A percentile compares a stretch with the other conserved stretches of the same genome.
phyloP scores from a whole-genome alignment of 192 early-diverging fungal genomes.

The Coemansia sp. region DNA sequence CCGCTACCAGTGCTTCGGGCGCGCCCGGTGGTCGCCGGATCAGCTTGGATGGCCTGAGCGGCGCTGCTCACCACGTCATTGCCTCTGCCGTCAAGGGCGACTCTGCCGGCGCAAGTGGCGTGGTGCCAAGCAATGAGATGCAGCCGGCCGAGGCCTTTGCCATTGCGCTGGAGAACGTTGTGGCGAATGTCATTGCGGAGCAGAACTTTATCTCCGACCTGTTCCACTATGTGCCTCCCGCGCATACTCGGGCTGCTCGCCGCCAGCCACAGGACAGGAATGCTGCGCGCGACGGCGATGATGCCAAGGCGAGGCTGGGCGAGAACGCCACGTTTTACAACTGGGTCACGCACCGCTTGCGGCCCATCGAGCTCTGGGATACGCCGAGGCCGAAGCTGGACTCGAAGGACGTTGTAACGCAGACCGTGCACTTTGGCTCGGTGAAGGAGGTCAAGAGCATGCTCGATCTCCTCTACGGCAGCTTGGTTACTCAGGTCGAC shows the following conservation, averaged over 20 bases:
- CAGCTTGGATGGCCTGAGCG: constrained; percentile 44
- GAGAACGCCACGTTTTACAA: constrained; percentile 48
- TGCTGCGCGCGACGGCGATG: constrained; percentile 2
- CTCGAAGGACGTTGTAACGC: constrained; percentile 38
- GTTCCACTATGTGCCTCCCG: constrained; percentile 65
- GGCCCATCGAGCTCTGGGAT: constrained; percentile 39
- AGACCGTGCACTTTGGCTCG: constrained; percentile 45
- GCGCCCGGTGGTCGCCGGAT: constrained; percentile 20
- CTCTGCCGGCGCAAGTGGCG: not conserved
- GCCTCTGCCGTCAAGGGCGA: constrained; percentile 30
- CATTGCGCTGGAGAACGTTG: constrained; percentile 51
- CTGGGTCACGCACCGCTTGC: constrained; percentile 46
- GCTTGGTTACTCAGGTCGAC: constrained; percentile 69
- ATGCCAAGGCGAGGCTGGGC: constrained; percentile 10
- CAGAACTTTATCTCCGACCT: constrained; percentile 91
- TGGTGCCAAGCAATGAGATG: constrained; percentile 19
- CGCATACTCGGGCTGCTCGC: constrained; percentile 33
- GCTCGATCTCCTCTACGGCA: constrained; percentile 77
- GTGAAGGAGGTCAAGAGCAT: constrained; percentile 65
- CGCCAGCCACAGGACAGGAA: not conserved
- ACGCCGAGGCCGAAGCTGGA: constrained; percentile 40
- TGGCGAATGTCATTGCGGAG: constrained; percentile 72
- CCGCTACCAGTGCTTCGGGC: constrained; percentile 5
- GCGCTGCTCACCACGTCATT: constrained; percentile 38
- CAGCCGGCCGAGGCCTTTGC: constrained; percentile 45